These are phyloP conservation scores for Neofusicoccum sp. DNA, from an alignment of 2,329 filamentous ascomycete genomes.

Conservation along the genomic window DNA sequence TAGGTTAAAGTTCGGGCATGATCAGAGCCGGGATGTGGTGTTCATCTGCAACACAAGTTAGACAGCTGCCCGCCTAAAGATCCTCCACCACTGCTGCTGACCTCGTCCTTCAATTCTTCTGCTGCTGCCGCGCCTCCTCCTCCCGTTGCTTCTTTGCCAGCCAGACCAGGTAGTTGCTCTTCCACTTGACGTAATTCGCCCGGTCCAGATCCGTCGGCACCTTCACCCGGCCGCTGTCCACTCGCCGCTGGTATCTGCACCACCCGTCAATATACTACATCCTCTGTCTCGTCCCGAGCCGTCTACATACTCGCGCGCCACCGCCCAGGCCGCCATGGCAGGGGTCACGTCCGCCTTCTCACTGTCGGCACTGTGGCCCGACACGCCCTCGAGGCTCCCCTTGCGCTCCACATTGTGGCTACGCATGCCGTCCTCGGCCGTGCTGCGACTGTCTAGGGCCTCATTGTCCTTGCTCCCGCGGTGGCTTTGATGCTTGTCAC, in stretches of 20 bases:
- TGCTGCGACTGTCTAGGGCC: not conserved
- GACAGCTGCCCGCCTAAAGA: not conserved
- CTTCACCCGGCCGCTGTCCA: not conserved
- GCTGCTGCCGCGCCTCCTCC: not conserved
- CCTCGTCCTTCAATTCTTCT: not conserved
- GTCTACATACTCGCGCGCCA: constrained; percentile 6
- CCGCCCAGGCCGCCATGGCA: not conserved
- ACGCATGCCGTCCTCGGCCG: not conserved
- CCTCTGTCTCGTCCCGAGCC: not conserved
- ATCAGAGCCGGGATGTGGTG: constrained; percentile 12
- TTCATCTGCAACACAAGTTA: not conserved
- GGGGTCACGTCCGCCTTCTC: not conserved
- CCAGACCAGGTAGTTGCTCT: not conserved
- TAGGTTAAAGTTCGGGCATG: not conserved
- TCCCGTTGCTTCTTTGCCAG: not conserved
- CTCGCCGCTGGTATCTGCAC: constrained; percentile 4
- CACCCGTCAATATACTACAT: not conserved
- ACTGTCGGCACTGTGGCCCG: not conserved
- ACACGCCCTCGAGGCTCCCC: not conserved
- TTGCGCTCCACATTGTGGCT: not conserved
- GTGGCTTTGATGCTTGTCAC: not conserved
- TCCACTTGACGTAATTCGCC: constrained; percentile 6
- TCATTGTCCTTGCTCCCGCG: too few species aligned
- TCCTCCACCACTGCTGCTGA: not conserved
- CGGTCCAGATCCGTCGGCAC: constrained; percentile 1